phyloP scores from a whole-genome alignment of 495 filamentous ascomycete genomes.

The Penicillium paxilli region DNA sequence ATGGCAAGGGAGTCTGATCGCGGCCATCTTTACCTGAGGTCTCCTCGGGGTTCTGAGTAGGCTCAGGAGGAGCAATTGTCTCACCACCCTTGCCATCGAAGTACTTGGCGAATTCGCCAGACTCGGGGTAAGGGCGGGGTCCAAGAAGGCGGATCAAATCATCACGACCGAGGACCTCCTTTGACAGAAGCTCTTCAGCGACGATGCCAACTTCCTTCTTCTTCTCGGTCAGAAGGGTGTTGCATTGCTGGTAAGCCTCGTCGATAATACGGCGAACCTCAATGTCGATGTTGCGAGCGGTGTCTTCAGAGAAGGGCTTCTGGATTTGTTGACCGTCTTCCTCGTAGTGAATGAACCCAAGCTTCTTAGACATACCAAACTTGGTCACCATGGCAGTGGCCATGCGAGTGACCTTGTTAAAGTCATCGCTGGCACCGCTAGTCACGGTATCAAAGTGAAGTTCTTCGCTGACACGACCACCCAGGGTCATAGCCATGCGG shows the following conservation, averaged over 20 bases:
- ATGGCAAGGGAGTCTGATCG: constrained; percentile 43
- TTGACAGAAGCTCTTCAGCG: constrained; percentile 87
- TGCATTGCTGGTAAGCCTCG: constrained; percentile 89
- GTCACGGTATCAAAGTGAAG: constrained; percentile 95
- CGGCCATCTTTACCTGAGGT: constrained; percentile 43
- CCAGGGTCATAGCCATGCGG: constrained; percentile 99
- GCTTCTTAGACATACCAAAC: constrained; percentile 94
- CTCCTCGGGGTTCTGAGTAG: constrained; percentile 34
- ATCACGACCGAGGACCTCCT: constrained; percentile 87
- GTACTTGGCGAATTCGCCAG: constrained; percentile 89
- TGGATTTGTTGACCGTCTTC: constrained; percentile 78
- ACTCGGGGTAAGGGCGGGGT: constrained; percentile 76
- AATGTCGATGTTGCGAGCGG: constrained; percentile 82
- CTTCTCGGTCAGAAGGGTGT: constrained; percentile 76
- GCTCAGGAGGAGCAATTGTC: constrained; percentile 60
- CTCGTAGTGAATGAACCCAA: constrained; percentile 88
- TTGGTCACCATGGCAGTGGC: constrained; percentile 96
- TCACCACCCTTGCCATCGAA: constrained; percentile 59
- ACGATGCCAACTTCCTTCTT: constrained; percentile 86
- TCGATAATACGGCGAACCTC: constrained; percentile 90
- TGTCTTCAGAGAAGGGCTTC: constrained; percentile 95
- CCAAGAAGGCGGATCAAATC: constrained; percentile 89
- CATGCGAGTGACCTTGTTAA: constrained; percentile 97
- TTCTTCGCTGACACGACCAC: constrained; percentile 91
- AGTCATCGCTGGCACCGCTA: constrained; percentile 90